phyloP scores from a whole-genome alignment of 306 rosid genomes.

The Cicer judaicum region DNA sequence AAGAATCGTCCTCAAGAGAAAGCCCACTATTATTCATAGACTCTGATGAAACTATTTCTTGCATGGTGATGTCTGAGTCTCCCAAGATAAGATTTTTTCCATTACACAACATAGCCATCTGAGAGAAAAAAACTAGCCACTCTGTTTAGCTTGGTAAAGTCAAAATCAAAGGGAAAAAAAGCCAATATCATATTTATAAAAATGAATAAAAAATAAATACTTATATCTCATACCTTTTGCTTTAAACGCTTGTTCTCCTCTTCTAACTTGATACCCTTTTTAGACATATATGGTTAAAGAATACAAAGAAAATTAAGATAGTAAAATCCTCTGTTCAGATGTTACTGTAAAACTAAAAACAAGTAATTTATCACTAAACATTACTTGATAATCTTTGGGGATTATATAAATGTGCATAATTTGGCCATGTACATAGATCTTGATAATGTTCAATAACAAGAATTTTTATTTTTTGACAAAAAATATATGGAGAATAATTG shows the following conservation, averaged over 20 bases:
- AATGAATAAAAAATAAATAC: background rate
- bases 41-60: conserved; percentile 39
- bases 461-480: no score
- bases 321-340: background rate
- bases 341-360: background rate
- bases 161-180: background rate
- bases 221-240: conserved; percentile 42
- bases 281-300: background rate
- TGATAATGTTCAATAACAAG: no score
- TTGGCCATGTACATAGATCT: background rate
- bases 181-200: background rate
- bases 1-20: conserved; percentile 48
- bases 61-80: conserved; percentile 28
- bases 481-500: no score
- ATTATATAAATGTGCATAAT: background rate
- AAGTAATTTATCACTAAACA: background rate
- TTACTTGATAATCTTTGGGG: background rate
- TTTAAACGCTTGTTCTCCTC: conserved; percentile 42
- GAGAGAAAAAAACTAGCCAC: background rate
- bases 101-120: conserved; percentile 31
- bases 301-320: background rate
- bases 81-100: conserved; percentile 3
- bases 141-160: background rate
- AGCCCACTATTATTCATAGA: conserved; percentile 40
- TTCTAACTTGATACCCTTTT: conserved; percentile 34